Percentiles rank a stretch among this genome's conserved stretches.
These are phyloP conservation scores for Candida smagusa DNA, from an alignment of 1,139 yeast genomes.

Conservation along the genomic window DNA sequence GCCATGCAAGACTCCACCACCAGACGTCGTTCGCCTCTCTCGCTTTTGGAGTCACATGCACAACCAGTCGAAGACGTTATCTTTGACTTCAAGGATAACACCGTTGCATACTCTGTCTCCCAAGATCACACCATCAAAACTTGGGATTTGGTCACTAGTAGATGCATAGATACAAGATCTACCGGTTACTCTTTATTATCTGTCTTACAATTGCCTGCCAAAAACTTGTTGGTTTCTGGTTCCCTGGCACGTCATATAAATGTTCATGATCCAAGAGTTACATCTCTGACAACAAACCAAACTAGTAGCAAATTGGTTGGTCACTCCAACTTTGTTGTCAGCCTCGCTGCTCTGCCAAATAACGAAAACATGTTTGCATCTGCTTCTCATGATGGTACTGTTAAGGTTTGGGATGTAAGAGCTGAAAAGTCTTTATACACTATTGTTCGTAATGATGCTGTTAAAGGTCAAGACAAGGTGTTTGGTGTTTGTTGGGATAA, in stretches of 20 bases:
- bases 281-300: conserved; percentile 33
- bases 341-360: conserved; percentile 68
- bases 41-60: conserved; percentile 73
- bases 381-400: conserved; percentile 94
- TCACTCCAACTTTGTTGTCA: conserved; percentile 87
- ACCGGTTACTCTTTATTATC: conserved; percentile 87
- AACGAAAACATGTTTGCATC: conserved; percentile 81
- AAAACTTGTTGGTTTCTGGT: conserved; percentile 80
- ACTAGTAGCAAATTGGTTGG: conserved; percentile 71
- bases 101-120: conserved; percentile 90
- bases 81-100: conserved; percentile 66
- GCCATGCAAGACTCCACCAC: conserved; percentile 75
- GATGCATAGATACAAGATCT: conserved; percentile 81
- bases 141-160: conserved; percentile 88
- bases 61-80: conserved; percentile 85
- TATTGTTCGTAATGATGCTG: conserved; percentile 61
- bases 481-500: conserved; percentile 85
- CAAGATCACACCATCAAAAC: conserved; percentile 95
- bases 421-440: conserved; percentile 83
- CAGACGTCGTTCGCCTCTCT: conserved; percentile 77
- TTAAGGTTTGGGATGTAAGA: conserved; percentile 93
- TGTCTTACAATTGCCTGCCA: conserved; percentile 60
- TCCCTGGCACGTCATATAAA: conserved; percentile 95
- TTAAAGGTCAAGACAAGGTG: conserved; percentile 55
- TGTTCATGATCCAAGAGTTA: conserved; percentile 80